Conservation (phyloP, 345 rosid genomes). For the sweet orange (Citrus sinensis) region DVS_A1.0 CM039163.1:46234501-46235000, state of each 20-base stretch:
- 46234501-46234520: constrained; percentile 7
- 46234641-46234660: background rate
- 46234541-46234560: background rate
- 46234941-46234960: background rate
- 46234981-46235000: background rate
- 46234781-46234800: background rate
- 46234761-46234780: background rate
- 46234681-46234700: background rate
- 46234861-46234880: background rate
- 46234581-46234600: background rate
- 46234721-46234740: background rate
- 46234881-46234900: background rate
- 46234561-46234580: background rate
- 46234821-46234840: background rate
- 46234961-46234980: background rate
- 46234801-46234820: background rate
- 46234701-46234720: background rate
- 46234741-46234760: background rate
- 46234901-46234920: background rate
- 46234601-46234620: background rate
- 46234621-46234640: background rate
- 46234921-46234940: background rate
- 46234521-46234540: background rate
- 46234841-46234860: background rate
- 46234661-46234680: background rate